These are phyloP conservation scores for Ceratobasidium sp. DNA, from an alignment of 1,284 basidiomycete species.

Conservation along the genomic window DNA sequence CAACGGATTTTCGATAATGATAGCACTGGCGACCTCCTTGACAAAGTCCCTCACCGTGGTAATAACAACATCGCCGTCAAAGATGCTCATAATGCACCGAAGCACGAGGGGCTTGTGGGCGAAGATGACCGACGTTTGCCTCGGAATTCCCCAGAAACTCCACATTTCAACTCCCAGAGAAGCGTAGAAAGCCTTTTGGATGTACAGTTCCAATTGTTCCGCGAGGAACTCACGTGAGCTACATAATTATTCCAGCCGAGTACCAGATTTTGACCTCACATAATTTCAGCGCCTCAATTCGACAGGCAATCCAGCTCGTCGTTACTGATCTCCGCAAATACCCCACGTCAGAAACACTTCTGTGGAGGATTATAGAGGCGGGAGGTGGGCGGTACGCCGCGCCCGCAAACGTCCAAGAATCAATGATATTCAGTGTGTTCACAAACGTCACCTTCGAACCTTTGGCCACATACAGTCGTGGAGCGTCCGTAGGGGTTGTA, in stretches of 20 bases:
- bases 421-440: slow-evolving; percentile 70
- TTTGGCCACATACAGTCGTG: slow-evolving; percentile 61
- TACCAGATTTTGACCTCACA: too few relatives aligned
- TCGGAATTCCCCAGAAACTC: slow-evolving; percentile 68
- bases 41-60: slow-evolving; percentile 70
- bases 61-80: slow-evolving; percentile 72
- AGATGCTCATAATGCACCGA: slow-evolving; percentile 72
- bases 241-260: neutral
- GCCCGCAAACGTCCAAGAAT: slow-evolving; percentile 58
- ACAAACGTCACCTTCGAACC: slow-evolving; percentile 63
- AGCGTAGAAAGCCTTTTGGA: slow-evolving; percentile 74
- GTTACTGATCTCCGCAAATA: slow-evolving; percentile 60
- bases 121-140: slow-evolving; percentile 67
- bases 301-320: slow-evolving; percentile 64
- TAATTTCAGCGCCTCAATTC: slow-evolving; percentile 63
- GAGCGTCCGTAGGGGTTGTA: slow-evolving; percentile 62
- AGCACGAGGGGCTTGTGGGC: slow-evolving; percentile 70
- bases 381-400: slow-evolving; percentile 53
- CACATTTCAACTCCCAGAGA: slow-evolving; percentile 67
- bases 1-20: slow-evolving; percentile 64
- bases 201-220: slow-evolving; percentile 75
- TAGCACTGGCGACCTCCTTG: slow-evolving; percentile 68
- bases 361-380: slow-evolving; percentile 47
- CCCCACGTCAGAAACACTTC: slow-evolving; percentile 8
- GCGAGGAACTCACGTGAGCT: slow-evolving; percentile 75